phyloP scores from a whole-genome alignment of 2,329 filamentous ascomycete genomes.

The Cordyceps sp. region DNA sequence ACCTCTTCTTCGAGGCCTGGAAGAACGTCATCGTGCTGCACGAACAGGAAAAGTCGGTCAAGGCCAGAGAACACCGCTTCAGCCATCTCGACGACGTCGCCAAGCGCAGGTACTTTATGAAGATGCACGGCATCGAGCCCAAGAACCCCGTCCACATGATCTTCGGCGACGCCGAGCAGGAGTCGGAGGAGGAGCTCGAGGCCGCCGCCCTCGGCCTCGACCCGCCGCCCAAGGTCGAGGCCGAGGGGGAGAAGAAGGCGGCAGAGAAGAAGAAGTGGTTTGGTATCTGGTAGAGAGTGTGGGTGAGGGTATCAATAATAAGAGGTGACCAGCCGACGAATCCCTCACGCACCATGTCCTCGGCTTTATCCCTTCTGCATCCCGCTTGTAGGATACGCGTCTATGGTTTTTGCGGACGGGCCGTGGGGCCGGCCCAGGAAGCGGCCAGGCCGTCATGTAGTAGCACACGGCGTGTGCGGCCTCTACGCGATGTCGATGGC shows the following conservation, averaged over 20 bases:
- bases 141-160: conserved; percentile 35
- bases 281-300: conserved; percentile 53
- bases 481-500: conserved; percentile 49
- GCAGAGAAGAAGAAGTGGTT: conserved; percentile 57
- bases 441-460: too few species aligned
- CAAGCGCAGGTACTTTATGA: conserved; percentile 73
- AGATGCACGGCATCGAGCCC: conserved; percentile 66
- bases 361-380: too few species aligned
- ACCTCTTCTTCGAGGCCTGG: conserved; percentile 47
- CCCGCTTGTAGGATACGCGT: too few species aligned
- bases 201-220: conserved; percentile 19
- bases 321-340: too few species aligned
- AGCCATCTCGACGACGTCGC: conserved; percentile 68
- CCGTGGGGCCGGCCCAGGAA: too few species aligned
- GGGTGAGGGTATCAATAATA: background rate
- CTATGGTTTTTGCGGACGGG: too few species aligned
- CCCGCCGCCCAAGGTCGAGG: conserved; percentile 10
- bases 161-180: conserved; percentile 19
- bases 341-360: too few species aligned
- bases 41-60: conserved; percentile 49
- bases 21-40: conserved; percentile 63
- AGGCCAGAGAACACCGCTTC: conserved; percentile 55
- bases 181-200: conserved; percentile 19
- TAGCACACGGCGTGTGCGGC: background rate
- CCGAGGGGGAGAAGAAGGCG: conserved; percentile 11